These are phyloP conservation scores for Kurtzmaniella cleridarum DNA, from an alignment of 805 yeast genomes.

Conservation along the genomic window DNA sequence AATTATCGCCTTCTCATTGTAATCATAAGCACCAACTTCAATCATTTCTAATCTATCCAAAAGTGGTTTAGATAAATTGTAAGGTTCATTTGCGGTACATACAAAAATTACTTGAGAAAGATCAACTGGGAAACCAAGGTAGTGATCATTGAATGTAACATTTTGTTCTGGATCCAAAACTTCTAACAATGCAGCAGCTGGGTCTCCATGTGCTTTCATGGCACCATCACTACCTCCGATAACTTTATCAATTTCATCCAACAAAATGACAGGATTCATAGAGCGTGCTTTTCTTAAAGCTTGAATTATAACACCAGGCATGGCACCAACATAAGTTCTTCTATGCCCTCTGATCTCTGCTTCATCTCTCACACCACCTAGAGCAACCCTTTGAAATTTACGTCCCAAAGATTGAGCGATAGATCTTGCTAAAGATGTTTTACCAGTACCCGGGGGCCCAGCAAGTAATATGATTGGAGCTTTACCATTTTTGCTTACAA, in stretches of 20 bases:
- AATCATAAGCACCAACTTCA: constrained; percentile 73
- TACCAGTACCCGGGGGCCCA: constrained; percentile 95
- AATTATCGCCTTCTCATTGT: constrained; percentile 68
- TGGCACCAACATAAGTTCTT: constrained; percentile 86
- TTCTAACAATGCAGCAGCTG: constrained; percentile 83
- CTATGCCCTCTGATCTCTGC: constrained; percentile 89
- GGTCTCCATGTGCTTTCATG: constrained; percentile 66
- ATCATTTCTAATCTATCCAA: constrained; percentile 82
- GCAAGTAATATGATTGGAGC: constrained; percentile 78
- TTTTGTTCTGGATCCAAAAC: constrained; percentile 91
- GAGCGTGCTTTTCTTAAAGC: constrained; percentile 69
- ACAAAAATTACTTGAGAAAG: constrained; percentile 74
- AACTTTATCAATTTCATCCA: constrained; percentile 84
- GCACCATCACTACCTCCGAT: constrained; percentile 46
- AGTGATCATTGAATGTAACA: constrained; percentile 70
- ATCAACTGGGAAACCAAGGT: constrained; percentile 80
- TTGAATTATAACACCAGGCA: constrained; percentile 80
- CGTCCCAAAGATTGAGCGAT: constrained; percentile 71
- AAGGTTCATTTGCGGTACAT: constrained; percentile 80
- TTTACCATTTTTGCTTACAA: constrained; percentile 31
- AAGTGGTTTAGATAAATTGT: constrained; percentile 68
- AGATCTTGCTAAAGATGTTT: constrained; percentile 80
- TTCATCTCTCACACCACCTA: constrained; percentile 87
- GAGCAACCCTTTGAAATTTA: constrained; percentile 70
- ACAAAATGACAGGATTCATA: constrained; percentile 76